Evolutionary conservation across 164 flowering plant species (phyloP).

Genomic region (Vitis amurensis): DNA sequence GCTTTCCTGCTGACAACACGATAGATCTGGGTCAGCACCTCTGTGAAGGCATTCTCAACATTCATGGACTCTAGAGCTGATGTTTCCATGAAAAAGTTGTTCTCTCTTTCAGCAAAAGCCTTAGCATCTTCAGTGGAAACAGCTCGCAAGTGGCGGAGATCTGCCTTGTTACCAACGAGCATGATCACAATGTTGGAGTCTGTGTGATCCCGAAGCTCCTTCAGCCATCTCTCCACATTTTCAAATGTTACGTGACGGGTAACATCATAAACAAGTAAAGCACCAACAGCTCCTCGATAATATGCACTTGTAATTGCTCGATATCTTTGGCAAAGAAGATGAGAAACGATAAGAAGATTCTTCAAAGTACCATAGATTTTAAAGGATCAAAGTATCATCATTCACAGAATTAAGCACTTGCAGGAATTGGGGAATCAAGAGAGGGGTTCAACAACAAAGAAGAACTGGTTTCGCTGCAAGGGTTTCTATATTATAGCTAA

Average conservation of each 20-base stretch:
- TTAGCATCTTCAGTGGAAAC: conserved; percentile 64
- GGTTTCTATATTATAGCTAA: background rate
- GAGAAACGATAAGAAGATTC: background rate
- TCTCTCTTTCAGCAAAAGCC: conserved; percentile 68
- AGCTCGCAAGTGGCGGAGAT: conserved; percentile 72
- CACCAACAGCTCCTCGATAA: conserved; percentile 88
- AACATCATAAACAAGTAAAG: conserved; percentile 82
- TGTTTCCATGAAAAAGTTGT: conserved; percentile 76
- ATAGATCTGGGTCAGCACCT: conserved; percentile 70
- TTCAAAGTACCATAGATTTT: too few species aligned
- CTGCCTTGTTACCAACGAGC: conserved; percentile 88
- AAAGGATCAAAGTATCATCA: background rate
- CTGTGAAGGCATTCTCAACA: conserved; percentile 77
- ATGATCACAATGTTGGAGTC: conserved; percentile 71
- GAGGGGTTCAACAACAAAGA: background rate
- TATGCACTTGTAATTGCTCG: conserved; percentile 93
- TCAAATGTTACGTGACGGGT: conserved; percentile 79
- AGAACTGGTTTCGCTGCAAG: background rate
- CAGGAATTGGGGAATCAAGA: background rate
- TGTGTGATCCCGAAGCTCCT: conserved; percentile 76
- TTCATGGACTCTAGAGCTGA: conserved; percentile 80
- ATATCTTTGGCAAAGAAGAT: conserved; percentile 40
- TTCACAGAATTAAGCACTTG: background rate
- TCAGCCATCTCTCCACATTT: conserved; percentile 82
- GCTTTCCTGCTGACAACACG: conserved; percentile 74